These are phyloP conservation scores for Dipodascus geniculatus DNA, from an alignment of 805 yeast genomes.

Conservation along the genomic window DNA sequence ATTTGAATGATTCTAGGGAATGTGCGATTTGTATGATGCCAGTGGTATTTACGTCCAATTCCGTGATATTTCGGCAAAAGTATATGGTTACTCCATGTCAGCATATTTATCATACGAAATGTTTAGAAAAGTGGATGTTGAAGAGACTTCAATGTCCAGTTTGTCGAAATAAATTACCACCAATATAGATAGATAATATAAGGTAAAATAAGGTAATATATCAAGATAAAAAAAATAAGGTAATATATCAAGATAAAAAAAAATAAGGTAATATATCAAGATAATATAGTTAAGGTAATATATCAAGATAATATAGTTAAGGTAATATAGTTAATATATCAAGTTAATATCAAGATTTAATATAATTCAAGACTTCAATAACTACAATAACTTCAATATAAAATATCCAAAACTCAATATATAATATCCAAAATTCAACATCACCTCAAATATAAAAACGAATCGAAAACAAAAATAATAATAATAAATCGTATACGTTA, in stretches of 20 bases:
- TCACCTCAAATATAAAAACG: not conserved
- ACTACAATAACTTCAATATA: no score
- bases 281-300: no score
- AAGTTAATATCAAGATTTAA: no score
- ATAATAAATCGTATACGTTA: constrained; percentile 1
- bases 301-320: no score
- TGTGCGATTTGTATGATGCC: constrained; percentile 88
- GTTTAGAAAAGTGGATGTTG: constrained; percentile 88
- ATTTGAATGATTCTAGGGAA: constrained; percentile 57
- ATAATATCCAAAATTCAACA: no score
- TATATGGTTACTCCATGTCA: constrained; percentile 71
- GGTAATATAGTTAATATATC: no score
- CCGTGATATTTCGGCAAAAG: constrained; percentile 12
- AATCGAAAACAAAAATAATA: not conserved
- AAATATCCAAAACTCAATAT: no score
- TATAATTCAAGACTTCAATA: no score
- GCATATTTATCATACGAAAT: constrained; percentile 81
- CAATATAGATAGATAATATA: constrained; percentile 36
- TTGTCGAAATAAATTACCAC: constrained; percentile 78
- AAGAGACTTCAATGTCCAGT: constrained; percentile 90
- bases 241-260: no score
- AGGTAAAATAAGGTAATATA: no score
- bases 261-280: no score
- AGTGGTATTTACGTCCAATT: constrained; percentile 33
- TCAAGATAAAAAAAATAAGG: no score